Percentiles rank a stretch among this genome's conserved stretches.
These are phyloP conservation scores for Yarrowia yakushimensis DNA, from an alignment of 805 yeast genomes.

Conservation along the genomic window DNA sequence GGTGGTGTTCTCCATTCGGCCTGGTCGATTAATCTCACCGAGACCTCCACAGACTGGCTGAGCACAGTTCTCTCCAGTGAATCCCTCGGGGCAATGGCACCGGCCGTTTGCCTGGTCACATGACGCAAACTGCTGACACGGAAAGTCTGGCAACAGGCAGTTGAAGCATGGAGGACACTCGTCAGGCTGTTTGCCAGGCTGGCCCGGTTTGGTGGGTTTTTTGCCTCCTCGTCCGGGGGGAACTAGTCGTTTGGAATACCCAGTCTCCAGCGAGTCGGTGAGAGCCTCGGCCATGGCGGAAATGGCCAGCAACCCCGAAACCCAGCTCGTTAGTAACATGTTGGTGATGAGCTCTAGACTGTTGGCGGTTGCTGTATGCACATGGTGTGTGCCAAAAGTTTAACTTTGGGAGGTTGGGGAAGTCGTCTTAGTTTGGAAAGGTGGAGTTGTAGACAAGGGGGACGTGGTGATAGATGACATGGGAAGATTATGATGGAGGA, in stretches of 20 bases:
- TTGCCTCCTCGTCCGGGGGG: constrained; percentile 24
- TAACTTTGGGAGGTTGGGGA: constrained; percentile 1
- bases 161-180: constrained; percentile 91
- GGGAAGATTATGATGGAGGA: no score
- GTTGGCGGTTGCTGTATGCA: constrained; percentile 1
- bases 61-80: constrained; percentile 90
- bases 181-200: constrained; percentile 32
- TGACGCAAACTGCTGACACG: constrained; percentile 83
- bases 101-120: constrained; percentile 86
- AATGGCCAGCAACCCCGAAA: neutral
- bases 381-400: neutral
- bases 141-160: constrained; percentile 86
- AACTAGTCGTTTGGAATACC: neutral
- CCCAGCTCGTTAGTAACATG: neutral
- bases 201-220: constrained; percentile 15
- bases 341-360: neutral
- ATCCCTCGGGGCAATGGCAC: constrained; percentile 90
- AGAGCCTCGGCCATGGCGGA: neutral
- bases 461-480: no score
- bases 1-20: constrained; percentile 43
- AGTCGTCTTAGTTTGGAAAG: neutral
- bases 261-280: neutral
- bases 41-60: constrained; percentile 84
- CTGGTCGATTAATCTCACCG: constrained; percentile 65
- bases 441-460: neutral